Evolutionary conservation across 2,329 filamentous ascomycete species (phyloP).

Genomic region (Trichoderma oligosporum): DNA sequence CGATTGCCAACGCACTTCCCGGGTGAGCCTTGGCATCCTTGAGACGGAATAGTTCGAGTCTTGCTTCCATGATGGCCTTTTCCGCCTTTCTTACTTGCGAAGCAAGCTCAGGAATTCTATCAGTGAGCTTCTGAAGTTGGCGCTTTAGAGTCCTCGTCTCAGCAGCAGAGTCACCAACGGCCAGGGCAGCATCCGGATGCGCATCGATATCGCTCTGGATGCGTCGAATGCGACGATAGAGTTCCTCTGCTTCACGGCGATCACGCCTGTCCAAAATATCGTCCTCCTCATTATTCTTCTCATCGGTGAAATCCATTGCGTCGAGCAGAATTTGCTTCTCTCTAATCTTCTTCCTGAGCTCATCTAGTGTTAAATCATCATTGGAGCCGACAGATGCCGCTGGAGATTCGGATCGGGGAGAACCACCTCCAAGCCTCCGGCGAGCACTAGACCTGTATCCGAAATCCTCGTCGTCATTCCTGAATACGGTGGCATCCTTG

Average conservation of each 20-base stretch:
- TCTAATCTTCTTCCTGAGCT: constrained; percentile 85
- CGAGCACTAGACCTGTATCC: constrained; percentile 93
- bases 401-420: constrained; percentile 76
- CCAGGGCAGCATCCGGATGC: constrained; percentile 71
- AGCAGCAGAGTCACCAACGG: constrained; percentile 76
- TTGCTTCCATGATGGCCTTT: constrained; percentile 86
- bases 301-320: constrained; percentile 93
- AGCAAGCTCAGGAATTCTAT: constrained; percentile 86
- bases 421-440: constrained; percentile 73
- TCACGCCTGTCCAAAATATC: constrained; percentile 88
- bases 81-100: constrained; percentile 89
- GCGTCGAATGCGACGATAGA: constrained; percentile 86
- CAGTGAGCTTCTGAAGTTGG: constrained; percentile 82
- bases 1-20: constrained; percentile 70
- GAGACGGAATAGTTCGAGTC: constrained; percentile 86
- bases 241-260: constrained; percentile 84
- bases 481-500: constrained; percentile 95
- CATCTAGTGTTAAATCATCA: constrained; percentile 81
- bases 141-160: constrained; percentile 82
- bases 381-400: constrained; percentile 57
- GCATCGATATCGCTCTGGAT: constrained; percentile 92
- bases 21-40: constrained; percentile 92
- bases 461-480: constrained; percentile 90
- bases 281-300: constrained; percentile 84
- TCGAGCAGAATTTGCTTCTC: constrained; percentile 94